Conservation (phyloP, 345 rosid genomes). For the Rhodomyrtus tomentosa region DNA sequence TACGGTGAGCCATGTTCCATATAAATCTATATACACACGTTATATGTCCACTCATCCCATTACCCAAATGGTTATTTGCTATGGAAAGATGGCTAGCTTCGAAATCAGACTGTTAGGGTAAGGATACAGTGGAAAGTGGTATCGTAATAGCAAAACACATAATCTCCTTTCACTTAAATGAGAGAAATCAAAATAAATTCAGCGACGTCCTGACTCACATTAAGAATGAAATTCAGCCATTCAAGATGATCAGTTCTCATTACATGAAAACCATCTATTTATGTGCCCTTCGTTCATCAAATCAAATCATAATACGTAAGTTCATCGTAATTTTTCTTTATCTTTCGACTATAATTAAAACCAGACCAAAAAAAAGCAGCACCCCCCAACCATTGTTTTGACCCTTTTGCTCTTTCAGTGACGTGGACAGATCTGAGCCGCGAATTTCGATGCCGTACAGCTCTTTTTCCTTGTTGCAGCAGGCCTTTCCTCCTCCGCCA, state of each 20-base stretch:
- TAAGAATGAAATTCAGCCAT: too few species aligned
- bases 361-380: too few species aligned
- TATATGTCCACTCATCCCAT: neutral
- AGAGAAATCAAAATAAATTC: neutral
- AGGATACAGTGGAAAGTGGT: too few species aligned
- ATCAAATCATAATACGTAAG: too few species aligned
- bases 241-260: too few species aligned
- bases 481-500: neutral
- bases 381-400: neutral
- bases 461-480: neutral
- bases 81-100: neutral
- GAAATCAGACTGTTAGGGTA: neutral
- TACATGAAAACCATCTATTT: too few species aligned
- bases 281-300: too few species aligned
- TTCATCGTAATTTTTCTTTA: neutral
- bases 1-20: neutral
- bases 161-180: neutral
- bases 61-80: neutral
- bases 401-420: neutral
- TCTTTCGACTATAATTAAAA: neutral
- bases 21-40: neutral
- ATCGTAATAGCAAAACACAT: neutral
- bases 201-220: fast-evolving
- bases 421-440: neutral
- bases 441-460: neutral